Evolutionary conservation across 306 rosid species (phyloP).

Genomic region (Sicyos edulis): DNA sequence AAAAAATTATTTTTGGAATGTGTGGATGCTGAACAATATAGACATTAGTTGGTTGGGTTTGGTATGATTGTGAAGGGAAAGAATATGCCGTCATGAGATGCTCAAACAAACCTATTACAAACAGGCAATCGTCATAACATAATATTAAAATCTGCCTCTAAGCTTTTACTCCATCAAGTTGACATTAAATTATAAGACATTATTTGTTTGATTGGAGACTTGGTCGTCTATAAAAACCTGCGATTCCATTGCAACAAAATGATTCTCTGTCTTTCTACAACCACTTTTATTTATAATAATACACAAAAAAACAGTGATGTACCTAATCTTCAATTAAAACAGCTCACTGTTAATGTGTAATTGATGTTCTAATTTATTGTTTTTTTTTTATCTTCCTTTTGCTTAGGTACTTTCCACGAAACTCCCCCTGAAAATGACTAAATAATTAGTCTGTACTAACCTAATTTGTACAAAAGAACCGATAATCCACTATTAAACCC

Average conservation of each 20-base stretch:
- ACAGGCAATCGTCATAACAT: constrained; percentile 40
- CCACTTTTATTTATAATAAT: neutral
- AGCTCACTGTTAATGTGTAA: no score
- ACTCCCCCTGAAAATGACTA: constrained; percentile 31
- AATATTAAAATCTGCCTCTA: neutral
- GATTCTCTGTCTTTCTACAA: no score
- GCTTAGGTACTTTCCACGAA: constrained; percentile 31
- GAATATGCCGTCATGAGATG: constrained; percentile 49
- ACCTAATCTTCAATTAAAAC: no score
- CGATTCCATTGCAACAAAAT: no score
- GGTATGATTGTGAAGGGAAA: constrained; percentile 17
- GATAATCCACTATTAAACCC: no score
- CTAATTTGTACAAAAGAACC: neutral
- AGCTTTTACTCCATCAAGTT: constrained; percentile 14
- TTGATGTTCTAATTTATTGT: neutral
- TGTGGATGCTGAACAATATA: neutral
- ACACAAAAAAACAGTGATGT: neutral
- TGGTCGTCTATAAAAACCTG: no score
- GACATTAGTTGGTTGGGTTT: neutral
- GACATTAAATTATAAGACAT: constrained; percentile 24
- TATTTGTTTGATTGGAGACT: neutral
- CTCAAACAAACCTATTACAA: constrained; percentile 33
- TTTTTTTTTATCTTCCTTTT: neutral
- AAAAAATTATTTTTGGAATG: neutral
- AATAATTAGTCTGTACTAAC: neutral